Conservation (phyloP, 192 early-diverging fungal species). For the Pilobolus umbonatus region DNA sequence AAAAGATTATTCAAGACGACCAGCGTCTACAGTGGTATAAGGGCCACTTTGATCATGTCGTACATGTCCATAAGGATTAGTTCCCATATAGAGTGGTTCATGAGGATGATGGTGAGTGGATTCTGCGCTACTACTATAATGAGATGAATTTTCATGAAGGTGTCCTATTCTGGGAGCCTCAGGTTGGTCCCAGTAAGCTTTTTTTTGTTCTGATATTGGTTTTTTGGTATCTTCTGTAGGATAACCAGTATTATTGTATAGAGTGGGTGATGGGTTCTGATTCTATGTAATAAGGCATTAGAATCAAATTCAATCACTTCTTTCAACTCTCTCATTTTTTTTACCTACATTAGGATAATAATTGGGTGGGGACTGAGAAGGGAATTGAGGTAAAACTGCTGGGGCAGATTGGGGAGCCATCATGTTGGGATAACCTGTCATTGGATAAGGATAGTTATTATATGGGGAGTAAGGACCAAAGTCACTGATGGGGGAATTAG, state of each 20-base stretch:
- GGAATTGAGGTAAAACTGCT: not conserved
- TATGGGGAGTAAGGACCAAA: conserved; percentile 9
- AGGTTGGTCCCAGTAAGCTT: not conserved
- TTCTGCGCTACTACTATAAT: not conserved
- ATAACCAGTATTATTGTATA: not conserved
- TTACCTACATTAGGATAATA: not conserved
- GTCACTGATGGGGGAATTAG: conserved; percentile 11
- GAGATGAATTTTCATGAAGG: not conserved
- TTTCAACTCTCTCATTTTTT: no score
- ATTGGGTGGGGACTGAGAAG: not conserved
- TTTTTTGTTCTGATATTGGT: not conserved
- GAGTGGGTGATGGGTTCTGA: not conserved
- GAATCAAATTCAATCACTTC: no score
- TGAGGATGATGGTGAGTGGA: not conserved
- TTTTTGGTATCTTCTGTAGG: not conserved
- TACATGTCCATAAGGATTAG: not conserved
- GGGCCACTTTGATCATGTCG: not conserved
- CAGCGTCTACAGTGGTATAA: not conserved
- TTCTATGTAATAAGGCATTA: not conserved
- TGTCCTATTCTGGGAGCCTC: not conserved
- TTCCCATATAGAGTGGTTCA: not conserved
- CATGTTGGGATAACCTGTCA: not conserved
- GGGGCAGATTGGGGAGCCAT: conserved; percentile 1
- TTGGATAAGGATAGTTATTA: conserved; percentile 8
- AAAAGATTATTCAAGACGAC: not conserved